Evolutionary conservation across 2,329 filamentous ascomycete genomes (phyloP), one percentile per base, ranked within the genome.

Genomic region (Venturia pyrina): DNA sequence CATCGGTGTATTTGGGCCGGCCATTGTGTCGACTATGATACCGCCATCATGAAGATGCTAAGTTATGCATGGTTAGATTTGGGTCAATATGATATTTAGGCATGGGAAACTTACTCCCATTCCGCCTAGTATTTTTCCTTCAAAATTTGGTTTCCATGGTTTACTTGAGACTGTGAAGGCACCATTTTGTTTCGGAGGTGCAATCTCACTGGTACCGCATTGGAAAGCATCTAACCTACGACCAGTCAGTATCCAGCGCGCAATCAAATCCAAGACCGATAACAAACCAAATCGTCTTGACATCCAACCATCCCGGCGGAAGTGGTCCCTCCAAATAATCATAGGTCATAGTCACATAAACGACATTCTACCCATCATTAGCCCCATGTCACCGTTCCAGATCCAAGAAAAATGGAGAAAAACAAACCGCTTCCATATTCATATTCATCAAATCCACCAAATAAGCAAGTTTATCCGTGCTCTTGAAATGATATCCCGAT

Each of bases 381-480:
- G 37, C 37, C 2, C 37, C 11, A 1, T 3, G 2, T 6, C 37
- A 7, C 37, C 37, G 5, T 40, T 40, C 37, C 11, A 40, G 37
- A 40, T 11, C 37, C 5, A 40, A 40, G 37, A 11, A 40, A 40
- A 40, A 40, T 8, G 37, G 37, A 40, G 11, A 40, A 5, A 11
- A 40, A 40, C 37, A 40, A 40, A 40, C 37, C 37, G 37, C 65
- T 28, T 65, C 44, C 43, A 64, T 56, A 43, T 66, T 66, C 61
- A 64, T 64, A 43, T 66, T 66, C 60, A 66, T 66, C 15, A 66
- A 43, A 8, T 66, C 65, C 7, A 66, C 65, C 24, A 66, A 24
- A 17, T 46, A 56, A 24, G 28, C 21, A 24, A 66, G 66, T 37
- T 50, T 40, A 34, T 66, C 65, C 21, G 50, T 21, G 5, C 15